phyloP scores from a whole-genome alignment of 257 asterid species.

The Fraxinus excelsior region DNA sequence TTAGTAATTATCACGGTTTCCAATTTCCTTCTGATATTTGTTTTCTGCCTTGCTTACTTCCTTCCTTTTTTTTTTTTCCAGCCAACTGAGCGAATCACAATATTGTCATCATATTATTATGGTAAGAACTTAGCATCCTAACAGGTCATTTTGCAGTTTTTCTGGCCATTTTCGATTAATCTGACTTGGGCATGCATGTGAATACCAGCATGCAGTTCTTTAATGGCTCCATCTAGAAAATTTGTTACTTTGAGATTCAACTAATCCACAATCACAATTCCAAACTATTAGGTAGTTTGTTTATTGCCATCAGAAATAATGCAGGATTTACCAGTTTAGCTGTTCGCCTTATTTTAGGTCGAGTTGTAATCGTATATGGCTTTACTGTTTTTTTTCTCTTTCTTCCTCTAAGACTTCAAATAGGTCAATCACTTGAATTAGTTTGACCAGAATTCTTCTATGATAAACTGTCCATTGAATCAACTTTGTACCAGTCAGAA shows the following conservation, averaged over 20 bases:
- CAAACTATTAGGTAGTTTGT: not conserved
- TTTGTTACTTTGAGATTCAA: not conserved
- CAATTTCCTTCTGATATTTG: not conserved
- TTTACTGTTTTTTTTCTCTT: not conserved
- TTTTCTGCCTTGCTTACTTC: constrained; percentile 24
- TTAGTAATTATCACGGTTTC: constrained; percentile 9
- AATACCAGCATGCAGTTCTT: not conserved
- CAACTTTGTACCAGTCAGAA: not conserved
- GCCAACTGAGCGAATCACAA: constrained; percentile 94
- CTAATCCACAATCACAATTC: not conserved
- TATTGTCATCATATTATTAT: constrained; percentile 84
- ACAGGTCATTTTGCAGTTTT: not conserved
- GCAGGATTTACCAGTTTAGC: not conserved
- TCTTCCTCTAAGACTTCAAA: not conserved
- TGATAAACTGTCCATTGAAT: not conserved
- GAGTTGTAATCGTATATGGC: not conserved
- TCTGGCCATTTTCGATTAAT: constrained; percentile 1
- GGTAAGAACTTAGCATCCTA: constrained; percentile 46
- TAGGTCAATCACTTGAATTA: not conserved
- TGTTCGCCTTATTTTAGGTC: not conserved
- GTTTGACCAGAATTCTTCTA: not conserved
- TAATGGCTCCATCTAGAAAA: not conserved
- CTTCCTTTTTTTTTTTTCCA: constrained; percentile 38
- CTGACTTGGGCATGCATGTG: not conserved
- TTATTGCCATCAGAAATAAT: not conserved